Conservation (phyloP, 75 land plant species). For the Pinus taeda region DNA sequence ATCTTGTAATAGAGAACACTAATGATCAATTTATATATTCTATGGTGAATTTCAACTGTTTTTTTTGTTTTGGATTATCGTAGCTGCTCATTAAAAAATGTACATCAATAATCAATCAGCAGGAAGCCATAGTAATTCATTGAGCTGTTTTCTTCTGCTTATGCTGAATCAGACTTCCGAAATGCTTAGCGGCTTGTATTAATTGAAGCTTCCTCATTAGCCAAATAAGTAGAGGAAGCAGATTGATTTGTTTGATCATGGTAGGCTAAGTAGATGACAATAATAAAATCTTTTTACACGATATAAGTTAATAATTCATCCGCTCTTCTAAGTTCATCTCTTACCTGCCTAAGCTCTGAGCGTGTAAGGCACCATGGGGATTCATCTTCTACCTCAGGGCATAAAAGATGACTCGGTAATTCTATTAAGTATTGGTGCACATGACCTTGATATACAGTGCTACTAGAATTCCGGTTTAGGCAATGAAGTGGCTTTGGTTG, state of each 20-base stretch:
- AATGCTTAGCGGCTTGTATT: background rate
- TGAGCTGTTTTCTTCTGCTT: background rate
- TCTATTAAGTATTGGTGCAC: background rate
- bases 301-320: background rate
- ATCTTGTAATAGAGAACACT: background rate
- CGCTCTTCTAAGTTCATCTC: background rate
- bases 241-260: background rate
- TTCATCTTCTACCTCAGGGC: background rate
- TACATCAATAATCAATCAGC: background rate
- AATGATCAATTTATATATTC: background rate
- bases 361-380: background rate
- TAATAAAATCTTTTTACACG: background rate
- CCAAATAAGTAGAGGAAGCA: background rate
- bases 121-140: background rate
- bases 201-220: background rate
- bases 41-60: background rate
- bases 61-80: background rate
- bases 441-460: background rate
- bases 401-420: background rate
- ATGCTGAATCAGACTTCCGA: background rate
- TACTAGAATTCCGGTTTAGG: background rate
- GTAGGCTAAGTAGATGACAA: background rate
- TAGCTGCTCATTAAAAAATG: background rate
- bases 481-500: background rate
- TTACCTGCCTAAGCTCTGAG: background rate